Base-by-base conservation (phyloP, 768 basidiomycete genomes). In the Tricholoma furcatifolium region DNA sequence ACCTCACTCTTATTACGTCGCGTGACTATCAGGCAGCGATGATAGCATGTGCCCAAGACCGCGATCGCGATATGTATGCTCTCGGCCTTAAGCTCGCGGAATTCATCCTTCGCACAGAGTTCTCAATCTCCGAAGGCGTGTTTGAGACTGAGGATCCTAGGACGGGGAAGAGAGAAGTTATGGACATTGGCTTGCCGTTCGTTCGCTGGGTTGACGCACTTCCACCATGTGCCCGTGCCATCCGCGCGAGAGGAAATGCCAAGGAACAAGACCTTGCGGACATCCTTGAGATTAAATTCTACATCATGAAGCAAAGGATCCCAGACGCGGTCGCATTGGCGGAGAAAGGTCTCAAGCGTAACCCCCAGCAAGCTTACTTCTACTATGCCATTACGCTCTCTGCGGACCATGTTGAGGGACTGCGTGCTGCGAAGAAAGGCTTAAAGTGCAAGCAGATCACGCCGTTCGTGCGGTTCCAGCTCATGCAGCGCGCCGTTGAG, bases 371-470 rank as follows among this genome's bases (percentile, higher is more conserved):
- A 21, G 81, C 80, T 3, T 87, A 86, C 63, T 85, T 79, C 63
- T 83, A 85, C 54, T 85, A 87, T 54, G 80, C 78, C 17, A 72
- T 84, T 53, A 76, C 80, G 0, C 69, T 87, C 23, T 73, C 75
- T 0, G 66, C 73, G 1, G 73, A 85, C 54, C 62, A 69, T 36
- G 69, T 73, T 6, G 71, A 74, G n/a, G 84, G 81, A 1, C 69
- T 87, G 21, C 76, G 81, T 7, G 81, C 76, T 1, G 79, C 82
- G 55, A 86, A 87, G 72, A 82, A 87, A 61, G 85, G 85, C 1
- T 55, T 87, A 59, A 84, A 82, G 61, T 79, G 81, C 69, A 74
- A 74, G 53, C 62, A 71, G 14, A 75, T 72, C 12, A 77, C 83
- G 12, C 75, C 79, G 2, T 88, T 85, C 54, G 64, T 87, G 6